A percentile compares a stretch with the other conserved stretches of the same genome.
Conservation (phyloP, 768 basidiomycete species). For the Leccinum variicolor region DNA sequence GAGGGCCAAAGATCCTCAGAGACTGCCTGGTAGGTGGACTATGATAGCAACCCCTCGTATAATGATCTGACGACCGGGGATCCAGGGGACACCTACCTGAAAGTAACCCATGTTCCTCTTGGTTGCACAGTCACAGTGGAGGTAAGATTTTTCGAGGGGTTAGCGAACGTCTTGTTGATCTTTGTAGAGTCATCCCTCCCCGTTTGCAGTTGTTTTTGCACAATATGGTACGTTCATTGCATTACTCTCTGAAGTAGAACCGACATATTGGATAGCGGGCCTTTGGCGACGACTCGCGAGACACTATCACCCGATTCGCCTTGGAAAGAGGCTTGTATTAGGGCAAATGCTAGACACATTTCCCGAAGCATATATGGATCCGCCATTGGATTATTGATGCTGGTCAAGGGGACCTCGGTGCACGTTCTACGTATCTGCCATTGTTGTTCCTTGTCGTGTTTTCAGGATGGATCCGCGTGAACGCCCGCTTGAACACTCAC, state of each 20-base stretch:
- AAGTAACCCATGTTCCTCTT: conserved; percentile 24
- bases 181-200: conserved; percentile 50
- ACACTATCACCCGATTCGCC: conserved; percentile 58
- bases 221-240: conserved; percentile 46
- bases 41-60: background rate
- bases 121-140: conserved; percentile 19
- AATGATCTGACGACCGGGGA: background rate
- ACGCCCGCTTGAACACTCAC: conserved; percentile 32
- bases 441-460: conserved; percentile 13
- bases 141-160: conserved; percentile 7
- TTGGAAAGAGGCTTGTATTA: conserved; percentile 45
- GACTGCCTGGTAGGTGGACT: conserved; percentile 64
- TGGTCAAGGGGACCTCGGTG: conserved; percentile 12
- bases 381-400: conserved; percentile 3
- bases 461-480: background rate
- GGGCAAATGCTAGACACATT: conserved; percentile 52
- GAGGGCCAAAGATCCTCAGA: conserved; percentile 74
- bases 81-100: conserved; percentile 29
- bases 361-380: conserved; percentile 24
- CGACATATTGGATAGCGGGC: conserved; percentile 34
- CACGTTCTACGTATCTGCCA: conserved; percentile 29
- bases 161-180: background rate
- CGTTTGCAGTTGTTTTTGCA: conserved; percentile 49
- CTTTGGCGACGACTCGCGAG: conserved; percentile 47
- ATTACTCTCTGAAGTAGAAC: background rate